These are phyloP conservation scores for Phytopythium aichiense DNA, from an alignment of 352 stramenopile genomes.

Conservation along the genomic window DNA sequence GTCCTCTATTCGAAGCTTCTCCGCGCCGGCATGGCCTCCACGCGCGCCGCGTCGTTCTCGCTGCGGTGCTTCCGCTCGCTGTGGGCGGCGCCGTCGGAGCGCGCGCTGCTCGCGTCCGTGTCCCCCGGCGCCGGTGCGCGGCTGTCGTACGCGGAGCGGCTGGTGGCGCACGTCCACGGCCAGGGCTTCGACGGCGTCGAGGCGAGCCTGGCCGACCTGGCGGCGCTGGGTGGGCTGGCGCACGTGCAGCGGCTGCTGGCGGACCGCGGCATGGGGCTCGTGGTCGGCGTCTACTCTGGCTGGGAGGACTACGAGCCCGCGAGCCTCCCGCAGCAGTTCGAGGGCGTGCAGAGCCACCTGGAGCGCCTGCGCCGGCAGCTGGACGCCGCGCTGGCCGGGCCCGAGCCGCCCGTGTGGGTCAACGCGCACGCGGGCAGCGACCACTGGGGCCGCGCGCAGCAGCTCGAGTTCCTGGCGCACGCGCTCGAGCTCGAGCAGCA, in stretches of 20 bases:
- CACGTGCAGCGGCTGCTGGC: slow-evolving; percentile 35
- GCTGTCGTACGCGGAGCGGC: slow-evolving; percentile 22
- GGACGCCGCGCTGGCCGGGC: slow-evolving; percentile 21
- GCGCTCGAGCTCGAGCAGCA: slow-evolving; percentile 40
- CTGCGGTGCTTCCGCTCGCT: slow-evolving; percentile 56
- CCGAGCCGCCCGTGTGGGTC: slow-evolving; percentile 29
- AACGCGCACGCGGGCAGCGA: slow-evolving; percentile 65
- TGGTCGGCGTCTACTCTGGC: slow-evolving; percentile 66
- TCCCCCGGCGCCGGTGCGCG: slow-evolving; percentile 5
- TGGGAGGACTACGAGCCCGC: slow-evolving; percentile 68
- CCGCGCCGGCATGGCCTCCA: neutral
- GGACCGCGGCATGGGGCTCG: slow-evolving; percentile 50
- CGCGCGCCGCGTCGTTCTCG: slow-evolving; percentile 4
- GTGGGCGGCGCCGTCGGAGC: slow-evolving; percentile 40
- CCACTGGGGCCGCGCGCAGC: slow-evolving; percentile 39
- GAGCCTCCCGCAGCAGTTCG: slow-evolving; percentile 50
- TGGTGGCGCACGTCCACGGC: slow-evolving; percentile 31
- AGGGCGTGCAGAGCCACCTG: slow-evolving; percentile 36
- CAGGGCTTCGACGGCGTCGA: slow-evolving; percentile 71
- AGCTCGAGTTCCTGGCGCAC: slow-evolving; percentile 46
- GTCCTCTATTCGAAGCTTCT: neutral
- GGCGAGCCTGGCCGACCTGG: slow-evolving; percentile 58
- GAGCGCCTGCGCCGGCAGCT: slow-evolving; percentile 38
- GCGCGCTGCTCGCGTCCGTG: slow-evolving; percentile 19
- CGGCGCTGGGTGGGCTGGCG: slow-evolving; percentile 35